phyloP scores from a whole-genome alignment of 768 basidiomycete species.

The Xerocomus spinulosus region DNA sequence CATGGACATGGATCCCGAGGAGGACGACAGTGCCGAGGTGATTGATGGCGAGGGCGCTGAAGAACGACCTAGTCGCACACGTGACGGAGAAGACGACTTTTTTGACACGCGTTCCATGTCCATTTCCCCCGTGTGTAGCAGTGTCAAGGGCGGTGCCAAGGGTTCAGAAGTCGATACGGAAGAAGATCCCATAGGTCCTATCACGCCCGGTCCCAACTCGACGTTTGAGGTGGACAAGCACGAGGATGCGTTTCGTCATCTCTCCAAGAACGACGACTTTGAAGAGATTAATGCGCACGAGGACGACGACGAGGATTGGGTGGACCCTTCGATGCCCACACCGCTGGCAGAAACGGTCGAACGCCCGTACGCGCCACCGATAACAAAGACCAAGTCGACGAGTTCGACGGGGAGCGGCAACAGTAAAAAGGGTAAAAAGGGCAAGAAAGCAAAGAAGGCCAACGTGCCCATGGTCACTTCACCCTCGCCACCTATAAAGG shows the following conservation, averaged over 20 bases:
- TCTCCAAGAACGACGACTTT: slow-evolving; percentile 28
- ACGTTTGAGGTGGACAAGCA: slow-evolving; percentile 23
- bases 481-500: slow-evolving; percentile 28
- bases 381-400: slow-evolving; percentile 25
- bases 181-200: slow-evolving; percentile 65
- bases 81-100: slow-evolving; percentile 44
- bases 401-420: slow-evolving; percentile 21
- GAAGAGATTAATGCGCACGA: slow-evolving; percentile 29
- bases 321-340: slow-evolving; percentile 56
- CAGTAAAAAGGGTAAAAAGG: slow-evolving; percentile 30
- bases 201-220: slow-evolving; percentile 58
- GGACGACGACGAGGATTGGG: slow-evolving; percentile 54
- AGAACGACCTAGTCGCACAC: slow-evolving; percentile 23
- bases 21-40: slow-evolving; percentile 40
- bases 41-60: slow-evolving; percentile 25
- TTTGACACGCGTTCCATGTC: slow-evolving; percentile 50
- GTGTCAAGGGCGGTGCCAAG: slow-evolving; percentile 35
- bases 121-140: slow-evolving; percentile 39
- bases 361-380: slow-evolving; percentile 26
- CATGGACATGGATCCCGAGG: slow-evolving; percentile 54
- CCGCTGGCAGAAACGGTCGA: slow-evolving; percentile 25
- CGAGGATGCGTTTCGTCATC: slow-evolving; percentile 18
- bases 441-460: slow-evolving; percentile 35
- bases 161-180: slow-evolving; percentile 64
- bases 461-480: slow-evolving; percentile 38